Conservation (phyloP, 352 stramenopile species). For the Aphanomyces invadans region DNA sequence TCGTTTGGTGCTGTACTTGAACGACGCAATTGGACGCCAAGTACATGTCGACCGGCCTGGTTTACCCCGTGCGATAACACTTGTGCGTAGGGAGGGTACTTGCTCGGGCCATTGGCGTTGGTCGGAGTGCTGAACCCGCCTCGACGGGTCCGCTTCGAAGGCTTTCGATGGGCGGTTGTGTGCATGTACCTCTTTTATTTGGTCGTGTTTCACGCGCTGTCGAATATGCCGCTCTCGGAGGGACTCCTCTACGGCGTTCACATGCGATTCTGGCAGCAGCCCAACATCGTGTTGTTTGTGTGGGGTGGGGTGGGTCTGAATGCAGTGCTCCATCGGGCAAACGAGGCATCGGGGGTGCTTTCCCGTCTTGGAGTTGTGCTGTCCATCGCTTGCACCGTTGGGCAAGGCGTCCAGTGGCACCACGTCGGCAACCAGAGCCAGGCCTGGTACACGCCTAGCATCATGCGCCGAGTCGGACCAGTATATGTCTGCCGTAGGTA, state of each 20-base stretch:
- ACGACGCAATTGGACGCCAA: slow-evolving; percentile 55
- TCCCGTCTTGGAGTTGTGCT: not conserved
- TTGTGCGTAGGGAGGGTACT: slow-evolving; percentile 14
- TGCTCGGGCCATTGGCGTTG: slow-evolving; percentile 25
- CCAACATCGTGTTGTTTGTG: slow-evolving; percentile 86
- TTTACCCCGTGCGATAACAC: no score
- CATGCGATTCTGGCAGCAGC: slow-evolving; percentile 92
- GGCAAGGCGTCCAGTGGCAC: slow-evolving; percentile 35
- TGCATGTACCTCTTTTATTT: slow-evolving; percentile 85
- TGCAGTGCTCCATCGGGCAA: slow-evolving; percentile 13
- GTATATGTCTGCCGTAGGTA: slow-evolving; percentile 29
- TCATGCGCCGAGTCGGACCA: not conserved
- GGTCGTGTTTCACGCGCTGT: slow-evolving; percentile 89
- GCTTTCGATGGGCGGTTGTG: slow-evolving; percentile 33
- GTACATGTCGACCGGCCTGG: no score
- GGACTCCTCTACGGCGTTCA: slow-evolving; percentile 91
- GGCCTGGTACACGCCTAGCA: slow-evolving; percentile 27
- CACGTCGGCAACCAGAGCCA: slow-evolving; percentile 42
- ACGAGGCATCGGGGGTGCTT: not conserved
- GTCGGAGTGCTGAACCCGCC: not conserved
- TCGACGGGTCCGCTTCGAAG: no score
- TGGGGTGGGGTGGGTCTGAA: slow-evolving; percentile 69
- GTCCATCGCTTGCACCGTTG: not conserved
- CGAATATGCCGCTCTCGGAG: slow-evolving; percentile 90
- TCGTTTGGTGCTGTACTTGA: slow-evolving; percentile 59